Evolutionary conservation across 805 yeast genomes (phyloP), one percentile per base, ranked within the genome.

Genomic region (Wickerhamiella sorbophila): DNA sequence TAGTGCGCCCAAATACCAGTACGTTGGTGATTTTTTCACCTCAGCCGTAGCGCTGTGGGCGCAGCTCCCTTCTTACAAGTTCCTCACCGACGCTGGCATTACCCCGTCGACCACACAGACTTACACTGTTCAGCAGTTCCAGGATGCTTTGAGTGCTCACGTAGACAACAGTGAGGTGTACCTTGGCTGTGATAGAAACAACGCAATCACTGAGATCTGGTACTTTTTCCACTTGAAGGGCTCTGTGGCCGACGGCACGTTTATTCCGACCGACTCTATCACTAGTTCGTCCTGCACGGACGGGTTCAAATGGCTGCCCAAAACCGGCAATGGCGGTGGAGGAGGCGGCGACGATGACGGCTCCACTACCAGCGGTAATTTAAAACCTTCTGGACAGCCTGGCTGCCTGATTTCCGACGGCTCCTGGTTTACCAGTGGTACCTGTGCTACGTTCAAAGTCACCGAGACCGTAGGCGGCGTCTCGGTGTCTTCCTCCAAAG

Each of bases 371-470:
- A 47, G 56, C 38, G 86, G 84, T 1, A 18, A 59, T 51, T 54
- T 82, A 36, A 68, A 63, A 41, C 60, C 75, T 12, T 55, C 67
- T 16, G 71, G 63, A 33, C 71, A 77, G 44, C 48, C 59, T 4
- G 95, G 94, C 8, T 84, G 95, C 60, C 63, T 88, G 44, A 88
- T 87, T 53, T 74, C 81, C 46, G 81, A 74, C 53, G 98, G 98
- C 3, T 71, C 75, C 49, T 87, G 94, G 91, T 83, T 79, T 61
- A 56, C 70, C 4, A 57, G 63, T 33, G 95, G 95, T 1, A 74
- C 91, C 0, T 88, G 96, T 60, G 97, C 95, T 4, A 75, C 79
- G 4, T 87, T 69, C 61, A 67, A 67, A 20, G 52, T 81, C 20
- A 53, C 60, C 26, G 69, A 75, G 41, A 73, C 79, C 26, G 75